Evolutionary conservation across 2,329 filamentous ascomycete species (phyloP).

Genomic region (Cladosporium colombiae): DNA sequence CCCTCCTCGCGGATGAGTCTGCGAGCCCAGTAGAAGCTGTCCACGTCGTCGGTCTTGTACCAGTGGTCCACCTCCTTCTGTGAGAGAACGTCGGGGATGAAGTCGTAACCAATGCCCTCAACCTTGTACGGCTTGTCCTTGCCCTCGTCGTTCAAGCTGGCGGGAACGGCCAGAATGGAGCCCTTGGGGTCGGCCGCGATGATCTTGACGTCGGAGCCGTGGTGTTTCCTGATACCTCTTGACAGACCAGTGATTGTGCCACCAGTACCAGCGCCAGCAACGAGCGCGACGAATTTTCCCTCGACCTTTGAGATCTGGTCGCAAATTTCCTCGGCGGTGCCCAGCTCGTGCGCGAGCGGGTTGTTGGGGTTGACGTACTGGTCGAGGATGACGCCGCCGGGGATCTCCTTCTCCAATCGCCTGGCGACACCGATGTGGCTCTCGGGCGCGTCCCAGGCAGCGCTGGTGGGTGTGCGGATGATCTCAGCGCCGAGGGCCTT

Average conservation of each 20-base stretch:
- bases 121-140: constrained; percentile 92
- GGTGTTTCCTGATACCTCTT: constrained; percentile 74
- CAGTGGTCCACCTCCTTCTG: constrained; percentile 80
- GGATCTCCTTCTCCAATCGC: constrained; percentile 89
- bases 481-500: constrained; percentile 94
- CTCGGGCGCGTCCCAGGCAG: constrained; percentile 91
- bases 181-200: constrained; percentile 91
- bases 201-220: constrained; percentile 81
- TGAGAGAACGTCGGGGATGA: constrained; percentile 90
- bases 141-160: constrained; percentile 74
- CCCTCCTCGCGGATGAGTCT: constrained; percentile 92
- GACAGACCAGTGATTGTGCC: constrained; percentile 93
- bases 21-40: constrained; percentile 88
- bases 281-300: constrained; percentile 77
- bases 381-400: constrained; percentile 94
- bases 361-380: constrained; percentile 94
- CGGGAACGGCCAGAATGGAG: constrained; percentile 84
- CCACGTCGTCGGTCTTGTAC: constrained; percentile 96
- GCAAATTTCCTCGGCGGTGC: constrained; percentile 97
- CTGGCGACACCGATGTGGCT: constrained; percentile 94
- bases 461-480: constrained; percentile 94
- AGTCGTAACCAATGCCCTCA: constrained; percentile 98
- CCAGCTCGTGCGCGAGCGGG: constrained; percentile 87
- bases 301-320: constrained; percentile 65
- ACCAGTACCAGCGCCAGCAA: constrained; percentile 92